phyloP scores from a whole-genome alignment of 2,329 filamentous ascomycete genomes.

The Penicillium sp. region DNA sequence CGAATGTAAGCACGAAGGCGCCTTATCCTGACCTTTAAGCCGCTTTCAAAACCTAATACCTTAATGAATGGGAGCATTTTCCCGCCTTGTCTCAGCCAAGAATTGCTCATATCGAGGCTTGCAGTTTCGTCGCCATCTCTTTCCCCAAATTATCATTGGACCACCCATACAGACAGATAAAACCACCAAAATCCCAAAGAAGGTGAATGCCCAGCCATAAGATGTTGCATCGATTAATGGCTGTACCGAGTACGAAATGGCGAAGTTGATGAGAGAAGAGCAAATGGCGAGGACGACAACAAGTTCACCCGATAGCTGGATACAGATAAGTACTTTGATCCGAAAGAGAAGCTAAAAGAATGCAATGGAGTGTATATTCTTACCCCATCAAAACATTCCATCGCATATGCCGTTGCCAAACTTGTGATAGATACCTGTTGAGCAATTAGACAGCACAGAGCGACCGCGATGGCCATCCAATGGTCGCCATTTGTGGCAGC shows the following conservation, averaged over 20 bases:
- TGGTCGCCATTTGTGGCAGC: constrained; percentile 33
- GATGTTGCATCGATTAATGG: constrained; percentile 39
- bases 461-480: constrained; percentile 39
- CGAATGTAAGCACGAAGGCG: not conserved
- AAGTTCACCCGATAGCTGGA: constrained; percentile 37
- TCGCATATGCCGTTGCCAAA: constrained; percentile 42
- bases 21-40: not conserved
- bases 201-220: constrained; percentile 36
- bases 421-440: constrained; percentile 42
- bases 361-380: not conserved
- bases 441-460: constrained; percentile 40
- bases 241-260: constrained; percentile 41
- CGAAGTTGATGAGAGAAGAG: constrained; percentile 34
- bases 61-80: not conserved
- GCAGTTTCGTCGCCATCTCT: constrained; percentile 31
- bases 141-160: constrained; percentile 34
- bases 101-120: constrained; percentile 28
- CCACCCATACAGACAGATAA: constrained; percentile 24
- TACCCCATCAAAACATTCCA: constrained; percentile 42
- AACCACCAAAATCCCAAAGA: constrained; percentile 33
- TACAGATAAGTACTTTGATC: not conserved
- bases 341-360: not conserved
- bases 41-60: too few relatives aligned
- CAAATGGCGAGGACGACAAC: constrained; percentile 40
- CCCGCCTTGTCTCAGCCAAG: constrained; percentile 19